Percentiles rank a stretch among this genome's conserved stretches.
phyloP scores from a whole-genome alignment of 306 rosid species.

The Heteromeles arbutifolia region DNA sequence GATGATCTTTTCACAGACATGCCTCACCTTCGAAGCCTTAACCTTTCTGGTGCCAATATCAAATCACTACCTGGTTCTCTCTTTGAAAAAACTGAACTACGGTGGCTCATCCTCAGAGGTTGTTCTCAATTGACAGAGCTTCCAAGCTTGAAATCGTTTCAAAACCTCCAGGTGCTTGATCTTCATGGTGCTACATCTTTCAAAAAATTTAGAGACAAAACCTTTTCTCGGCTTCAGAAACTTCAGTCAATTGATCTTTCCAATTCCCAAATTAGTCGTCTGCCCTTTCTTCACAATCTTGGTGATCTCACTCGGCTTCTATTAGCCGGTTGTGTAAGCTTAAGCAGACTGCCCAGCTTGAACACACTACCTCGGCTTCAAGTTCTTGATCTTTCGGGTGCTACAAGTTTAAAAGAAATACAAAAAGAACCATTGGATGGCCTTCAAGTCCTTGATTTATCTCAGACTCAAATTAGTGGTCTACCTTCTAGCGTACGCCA shows the following conservation, averaged over 20 bases:
- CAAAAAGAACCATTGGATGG: background rate
- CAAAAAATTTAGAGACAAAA: background rate
- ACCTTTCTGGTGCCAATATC: constrained; percentile 19
- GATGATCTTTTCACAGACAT: background rate
- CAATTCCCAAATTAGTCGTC: constrained; percentile 6
- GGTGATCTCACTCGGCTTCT: constrained; percentile 6
- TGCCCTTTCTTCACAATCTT: constrained; percentile 21
- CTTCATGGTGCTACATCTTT: constrained; percentile 28
- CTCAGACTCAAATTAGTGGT: constrained; percentile 2
- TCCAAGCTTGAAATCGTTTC: constrained; percentile 2
- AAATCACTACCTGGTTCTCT: constrained; percentile 23
- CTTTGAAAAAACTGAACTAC: constrained; percentile 6
- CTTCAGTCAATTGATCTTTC: constrained; percentile 28
- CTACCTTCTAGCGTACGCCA: constrained; percentile 8
- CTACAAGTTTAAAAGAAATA: constrained; percentile 11
- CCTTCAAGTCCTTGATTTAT: constrained; percentile 28
- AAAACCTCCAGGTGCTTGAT: constrained; percentile 28
- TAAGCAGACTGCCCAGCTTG: constrained; percentile 13
- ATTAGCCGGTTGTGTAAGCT: constrained; percentile 2
- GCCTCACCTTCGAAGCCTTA: constrained; percentile 22
- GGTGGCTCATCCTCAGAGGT: constrained; percentile 21
- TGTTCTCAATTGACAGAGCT: constrained; percentile 7
- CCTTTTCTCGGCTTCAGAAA: background rate
- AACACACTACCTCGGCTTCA: constrained; percentile 7
- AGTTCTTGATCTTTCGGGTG: constrained; percentile 25